Conservation (phyloP, 257 asterid species). For the Fraxinus excelsior region DNA sequence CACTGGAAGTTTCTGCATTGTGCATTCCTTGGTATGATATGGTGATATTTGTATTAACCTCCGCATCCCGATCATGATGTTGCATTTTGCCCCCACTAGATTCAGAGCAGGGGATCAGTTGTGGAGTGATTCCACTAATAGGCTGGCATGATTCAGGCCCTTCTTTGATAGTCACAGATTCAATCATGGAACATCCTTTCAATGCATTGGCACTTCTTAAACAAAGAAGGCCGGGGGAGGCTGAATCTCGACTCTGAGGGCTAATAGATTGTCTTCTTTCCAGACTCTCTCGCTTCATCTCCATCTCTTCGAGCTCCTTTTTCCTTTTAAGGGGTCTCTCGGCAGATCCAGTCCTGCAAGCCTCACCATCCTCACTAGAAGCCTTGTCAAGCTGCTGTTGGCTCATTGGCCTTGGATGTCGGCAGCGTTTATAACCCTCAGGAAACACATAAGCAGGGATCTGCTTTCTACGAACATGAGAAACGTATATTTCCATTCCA, state of each 20-base stretch:
- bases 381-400: constrained; percentile 50
- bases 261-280: constrained; percentile 60
- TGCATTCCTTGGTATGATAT: constrained; percentile 23
- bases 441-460: constrained; percentile 81
- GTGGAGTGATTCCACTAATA: constrained; percentile 10
- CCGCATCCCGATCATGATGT: constrained; percentile 25
- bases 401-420: constrained; percentile 45
- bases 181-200: constrained; percentile 33
- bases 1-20: constrained; percentile 34
- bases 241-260: constrained; percentile 55
- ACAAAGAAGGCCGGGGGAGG: constrained; percentile 62
- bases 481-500: constrained; percentile 87
- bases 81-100: constrained; percentile 20
- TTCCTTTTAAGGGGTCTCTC: constrained; percentile 56
- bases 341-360: constrained; percentile 44
- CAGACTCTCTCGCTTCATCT: constrained; percentile 38
- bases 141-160: constrained; percentile 21
- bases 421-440: constrained; percentile 71
- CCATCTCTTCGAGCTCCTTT: constrained; percentile 51
- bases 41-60: constrained; percentile 14
- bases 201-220: constrained; percentile 31
- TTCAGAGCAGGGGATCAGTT: constrained; percentile 15
- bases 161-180: constrained; percentile 30
- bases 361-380: constrained; percentile 39
- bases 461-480: constrained; percentile 90